A percentile compares a stretch with the other conserved stretches of the same genome.
These are phyloP conservation scores for Candida palmyrensis DNA, from an alignment of 805 yeast species.

Conservation along the genomic window DNA sequence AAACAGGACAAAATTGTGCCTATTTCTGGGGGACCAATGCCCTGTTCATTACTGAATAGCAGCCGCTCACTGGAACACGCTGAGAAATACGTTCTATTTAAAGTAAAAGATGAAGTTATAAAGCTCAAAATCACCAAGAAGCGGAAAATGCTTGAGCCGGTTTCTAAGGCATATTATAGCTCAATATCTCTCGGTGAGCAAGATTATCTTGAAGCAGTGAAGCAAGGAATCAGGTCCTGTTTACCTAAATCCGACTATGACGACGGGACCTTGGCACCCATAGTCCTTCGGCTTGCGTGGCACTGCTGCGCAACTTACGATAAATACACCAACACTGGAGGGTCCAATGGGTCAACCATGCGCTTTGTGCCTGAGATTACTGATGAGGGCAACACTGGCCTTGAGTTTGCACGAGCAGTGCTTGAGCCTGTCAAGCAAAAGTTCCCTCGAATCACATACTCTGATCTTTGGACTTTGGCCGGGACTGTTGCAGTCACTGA, in stretches of 20 bases:
- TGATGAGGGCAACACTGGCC: constrained; percentile 49
- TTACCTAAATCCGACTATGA: constrained; percentile 44
- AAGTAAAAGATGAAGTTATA: constrained; percentile 2
- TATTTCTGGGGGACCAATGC: too few relatives aligned
- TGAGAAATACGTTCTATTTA: too few relatives aligned
- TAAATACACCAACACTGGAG: constrained; percentile 46
- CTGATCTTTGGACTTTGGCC: constrained; percentile 71
- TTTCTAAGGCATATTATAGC: not conserved
- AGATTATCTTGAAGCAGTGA: constrained; percentile 15
- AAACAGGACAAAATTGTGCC: too few relatives aligned
- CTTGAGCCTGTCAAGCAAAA: constrained; percentile 49
- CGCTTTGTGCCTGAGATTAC: constrained; percentile 43
- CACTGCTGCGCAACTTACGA: constrained; percentile 84
- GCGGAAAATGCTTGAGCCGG: not conserved
- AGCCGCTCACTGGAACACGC: too few relatives aligned
- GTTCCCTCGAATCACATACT: constrained; percentile 58
- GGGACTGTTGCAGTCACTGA: constrained; percentile 62
- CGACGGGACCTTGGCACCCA: constrained; percentile 71
- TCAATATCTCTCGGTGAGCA: constrained; percentile 10
- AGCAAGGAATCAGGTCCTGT: constrained; percentile 27
- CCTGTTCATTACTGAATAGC: too few relatives aligned
- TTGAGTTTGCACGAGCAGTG: constrained; percentile 50
- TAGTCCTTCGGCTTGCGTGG: constrained; percentile 79
- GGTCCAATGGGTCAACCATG: constrained; percentile 59
- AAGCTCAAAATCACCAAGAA: constrained; percentile 8